phyloP scores from a whole-genome alignment of 1,284 basidiomycete genomes.

The Wolfiporia cocos region DNA sequence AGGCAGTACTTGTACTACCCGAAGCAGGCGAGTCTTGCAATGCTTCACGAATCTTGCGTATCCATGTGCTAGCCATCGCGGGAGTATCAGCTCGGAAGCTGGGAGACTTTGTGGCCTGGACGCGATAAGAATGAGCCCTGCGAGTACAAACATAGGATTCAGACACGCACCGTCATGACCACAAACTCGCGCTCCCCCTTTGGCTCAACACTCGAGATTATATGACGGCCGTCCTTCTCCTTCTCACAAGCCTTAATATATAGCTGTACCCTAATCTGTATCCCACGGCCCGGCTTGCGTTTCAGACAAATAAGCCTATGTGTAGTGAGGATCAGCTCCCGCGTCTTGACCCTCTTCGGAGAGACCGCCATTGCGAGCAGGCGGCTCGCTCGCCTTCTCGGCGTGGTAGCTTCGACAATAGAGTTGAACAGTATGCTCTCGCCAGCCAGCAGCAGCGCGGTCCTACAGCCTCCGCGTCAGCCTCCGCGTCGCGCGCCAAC shows the following conservation, averaged over 20 bases:
- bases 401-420: constrained; percentile 45
- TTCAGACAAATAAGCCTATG: constrained; percentile 54
- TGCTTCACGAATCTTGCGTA: constrained; percentile 42
- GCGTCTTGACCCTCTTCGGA: constrained; percentile 43
- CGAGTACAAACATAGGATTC: constrained; percentile 4
- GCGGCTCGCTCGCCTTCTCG: constrained; percentile 53
- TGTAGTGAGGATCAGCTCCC: constrained; percentile 55
- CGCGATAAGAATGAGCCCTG: constrained; percentile 3
- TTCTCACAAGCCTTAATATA: constrained; percentile 28
- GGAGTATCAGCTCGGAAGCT: constrained; percentile 41
- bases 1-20: constrained; percentile 7
- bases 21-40: constrained; percentile 12
- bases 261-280: constrained; percentile 45
- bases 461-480: constrained; percentile 31
- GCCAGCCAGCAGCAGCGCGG: constrained; percentile 34
- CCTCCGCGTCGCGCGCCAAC: too few species aligned
- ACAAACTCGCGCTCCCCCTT: constrained; percentile 58
- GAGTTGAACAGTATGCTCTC: constrained; percentile 47
- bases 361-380: constrained; percentile 48
- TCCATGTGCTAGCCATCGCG: constrained; percentile 38
- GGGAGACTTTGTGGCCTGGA: constrained; percentile 47
- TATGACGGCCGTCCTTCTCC: constrained; percentile 25
- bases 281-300: constrained; percentile 31
- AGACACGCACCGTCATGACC: constrained; percentile 47
- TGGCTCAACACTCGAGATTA: constrained; percentile 42